Evolutionary conservation across 2,329 filamentous ascomycete genomes (phyloP), one percentile per base, ranked within the genome.

Genomic region (Amauroascus niger): DNA sequence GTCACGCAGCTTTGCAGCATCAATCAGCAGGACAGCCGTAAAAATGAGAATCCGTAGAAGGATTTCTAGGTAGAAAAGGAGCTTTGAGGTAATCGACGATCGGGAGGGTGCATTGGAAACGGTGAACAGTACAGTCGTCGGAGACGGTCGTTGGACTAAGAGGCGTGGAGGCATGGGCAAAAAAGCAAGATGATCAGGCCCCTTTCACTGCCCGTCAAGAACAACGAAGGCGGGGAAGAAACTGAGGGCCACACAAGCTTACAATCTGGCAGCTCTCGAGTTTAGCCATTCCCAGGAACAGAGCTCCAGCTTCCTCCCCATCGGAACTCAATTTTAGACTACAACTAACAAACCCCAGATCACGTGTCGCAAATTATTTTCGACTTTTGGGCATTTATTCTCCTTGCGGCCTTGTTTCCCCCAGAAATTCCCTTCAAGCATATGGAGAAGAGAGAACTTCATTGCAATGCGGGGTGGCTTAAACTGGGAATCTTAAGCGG

Each of bases 111-210:
- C 81, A 55, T 90, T 96, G 33, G 90, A 93, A 53, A 96, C 87
- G 28, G 86, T 94, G 76, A 91, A 97, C 60, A 87, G 86, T 66
- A 87, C 83, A n/a, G 93, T 95, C 2, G 89, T 94, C 45, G 88
- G 84, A 22, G 93, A 90, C 48, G 87, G 86, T 57, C 69, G 69
- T 51, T 66, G 64, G 41, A 67, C 57, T 41, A 62, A 64, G 28
- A 72, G 67, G 55, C 64, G 79, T 40, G 78, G 79, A 59, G 86
- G 76, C 84, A 88, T 87, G 35, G 45, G n/a, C n/a, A 54, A 35
- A 22, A 39, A 6, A 18, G 39, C 6, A 14, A 13, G 7, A 9
- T 20, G 46, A 32, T 5, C 37, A 9, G 7, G 9, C 3, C 37
- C 37, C 35, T 24, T 13, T 41, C n/a, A 33, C n/a, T 14, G 47